These are phyloP conservation scores for Hebeloma cylindrosporum DNA, from an alignment of 768 basidiomycete species.

Conservation along the genomic window DNA sequence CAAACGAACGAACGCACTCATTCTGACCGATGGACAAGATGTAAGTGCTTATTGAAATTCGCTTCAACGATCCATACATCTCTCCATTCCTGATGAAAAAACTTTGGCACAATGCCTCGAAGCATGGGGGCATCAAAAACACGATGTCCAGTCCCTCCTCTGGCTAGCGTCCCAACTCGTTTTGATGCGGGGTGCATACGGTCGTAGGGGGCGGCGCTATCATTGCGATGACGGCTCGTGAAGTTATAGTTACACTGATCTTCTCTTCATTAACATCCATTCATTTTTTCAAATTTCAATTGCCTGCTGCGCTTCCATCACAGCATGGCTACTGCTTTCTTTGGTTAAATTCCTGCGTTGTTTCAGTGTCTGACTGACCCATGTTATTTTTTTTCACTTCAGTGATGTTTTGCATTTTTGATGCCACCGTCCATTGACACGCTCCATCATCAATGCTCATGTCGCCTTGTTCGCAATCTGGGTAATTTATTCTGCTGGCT, in stretches of 20 bases:
- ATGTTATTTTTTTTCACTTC: too few species aligned
- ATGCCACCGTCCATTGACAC: too few species aligned
- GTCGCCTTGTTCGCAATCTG: too few species aligned
- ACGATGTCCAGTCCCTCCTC: slow-evolving; percentile 19
- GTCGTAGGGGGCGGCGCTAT: slow-evolving; percentile 18
- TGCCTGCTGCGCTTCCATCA: not conserved
- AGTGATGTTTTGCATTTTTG: too few species aligned
- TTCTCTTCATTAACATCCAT: not conserved
- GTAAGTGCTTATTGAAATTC: too few species aligned
- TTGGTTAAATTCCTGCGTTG: not conserved
- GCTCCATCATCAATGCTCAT: too few species aligned
- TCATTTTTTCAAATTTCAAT: not conserved
- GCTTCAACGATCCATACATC: too few species aligned
- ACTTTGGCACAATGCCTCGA: slow-evolving; percentile 20
- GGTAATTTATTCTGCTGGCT: too few species aligned
- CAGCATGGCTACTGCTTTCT: not conserved
- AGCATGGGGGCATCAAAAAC: slow-evolving; percentile 17
- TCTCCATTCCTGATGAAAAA: slow-evolving; percentile 22
- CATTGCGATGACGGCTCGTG: slow-evolving; percentile 17
- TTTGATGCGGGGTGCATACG: slow-evolving; percentile 22
- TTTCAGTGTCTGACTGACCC: too few species aligned
- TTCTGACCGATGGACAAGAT: too few species aligned
- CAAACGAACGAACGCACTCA: too few species aligned
- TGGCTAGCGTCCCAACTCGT: slow-evolving; percentile 20
- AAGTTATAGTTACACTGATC: slow-evolving; percentile 24